These are phyloP conservation scores for Skeletonema tropicum DNA, from an alignment of 108 stramenopile genomes.

Conservation along the genomic window DNA sequence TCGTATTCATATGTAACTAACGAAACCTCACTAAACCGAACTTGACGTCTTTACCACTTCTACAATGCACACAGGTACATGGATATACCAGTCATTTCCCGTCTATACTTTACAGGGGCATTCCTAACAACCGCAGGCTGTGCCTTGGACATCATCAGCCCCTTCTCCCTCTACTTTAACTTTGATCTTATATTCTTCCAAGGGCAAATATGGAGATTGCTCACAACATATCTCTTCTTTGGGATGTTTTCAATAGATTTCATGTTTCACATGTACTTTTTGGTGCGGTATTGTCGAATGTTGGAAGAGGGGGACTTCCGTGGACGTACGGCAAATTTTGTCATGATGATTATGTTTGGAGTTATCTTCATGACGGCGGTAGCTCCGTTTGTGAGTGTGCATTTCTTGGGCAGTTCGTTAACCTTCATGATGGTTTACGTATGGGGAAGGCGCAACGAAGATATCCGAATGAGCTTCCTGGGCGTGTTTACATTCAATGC, in stretches of 20 bases:
- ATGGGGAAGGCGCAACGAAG: slow-evolving; percentile 90
- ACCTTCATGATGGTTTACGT: slow-evolving; percentile 99
- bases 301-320: slow-evolving; percentile 97
- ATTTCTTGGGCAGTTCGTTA: slow-evolving; percentile 92
- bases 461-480: slow-evolving; percentile 92
- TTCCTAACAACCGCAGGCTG: slow-evolving; percentile 95
- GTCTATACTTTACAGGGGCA: slow-evolving; percentile 94
- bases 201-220: slow-evolving; percentile 95
- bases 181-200: slow-evolving; percentile 84
- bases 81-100: slow-evolving; percentile 94
- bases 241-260: slow-evolving; percentile 96
- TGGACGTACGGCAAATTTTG: slow-evolving; percentile 91
- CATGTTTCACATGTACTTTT: slow-evolving; percentile 99
- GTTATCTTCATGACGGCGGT: slow-evolving; percentile 76
- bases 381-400: slow-evolving; percentile 84
- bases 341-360: slow-evolving; percentile 92
- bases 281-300: slow-evolving; percentile 92
- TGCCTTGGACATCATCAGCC: slow-evolving; percentile 88
- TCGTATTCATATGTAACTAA: not conserved
- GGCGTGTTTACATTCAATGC: slow-evolving; percentile 95
- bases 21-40: too few species aligned
- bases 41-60: not conserved
- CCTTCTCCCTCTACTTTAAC: slow-evolving; percentile 94
- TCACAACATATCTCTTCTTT: slow-evolving; percentile 97
- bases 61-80: slow-evolving; percentile 76